Percentiles rank a stretch among this genome's conserved stretches.
These are phyloP conservation scores for Ceratocystis harringtonii DNA, from an alignment of 2,329 filamentous ascomycete genomes.

Conservation along the genomic window DNA sequence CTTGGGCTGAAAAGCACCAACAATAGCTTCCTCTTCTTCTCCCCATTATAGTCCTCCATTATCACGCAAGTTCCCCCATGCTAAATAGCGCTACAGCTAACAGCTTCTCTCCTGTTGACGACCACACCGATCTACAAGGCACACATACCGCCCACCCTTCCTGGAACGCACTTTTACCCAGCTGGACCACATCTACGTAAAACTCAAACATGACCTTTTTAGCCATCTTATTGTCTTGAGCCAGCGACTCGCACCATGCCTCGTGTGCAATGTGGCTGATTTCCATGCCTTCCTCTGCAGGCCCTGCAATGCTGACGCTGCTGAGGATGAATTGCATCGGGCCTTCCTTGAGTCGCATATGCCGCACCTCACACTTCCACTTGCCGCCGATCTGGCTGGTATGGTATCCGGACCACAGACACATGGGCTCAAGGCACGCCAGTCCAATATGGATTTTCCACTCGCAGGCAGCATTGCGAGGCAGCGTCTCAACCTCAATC, in stretches of 20 bases:
- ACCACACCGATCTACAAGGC: conserved; percentile 28
- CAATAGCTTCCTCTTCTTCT: background rate
- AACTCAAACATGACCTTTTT: conserved; percentile 18
- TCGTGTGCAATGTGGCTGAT: conserved; percentile 13
- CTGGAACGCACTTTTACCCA: conserved; percentile 14
- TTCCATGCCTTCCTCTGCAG: conserved; percentile 12
- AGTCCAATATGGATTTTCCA: conserved; percentile 63
- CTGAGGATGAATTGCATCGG: conserved; percentile 10
- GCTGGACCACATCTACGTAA: conserved; percentile 25
- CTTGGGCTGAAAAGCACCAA: background rate
- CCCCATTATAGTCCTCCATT: background rate
- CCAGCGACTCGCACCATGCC: conserved; percentile 21
- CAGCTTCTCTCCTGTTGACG: conserved; percentile 23
- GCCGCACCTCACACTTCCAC: conserved; percentile 11
- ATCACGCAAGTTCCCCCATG: conserved; percentile 12
- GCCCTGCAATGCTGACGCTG: conserved; percentile 7
- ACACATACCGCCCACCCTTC: conserved; percentile 19
- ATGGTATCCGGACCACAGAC: conserved; percentile 9
- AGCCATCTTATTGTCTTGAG: conserved; percentile 18
- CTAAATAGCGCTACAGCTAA: conserved; percentile 25
- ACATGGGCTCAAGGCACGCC: conserved; percentile 20
- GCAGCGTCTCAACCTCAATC: conserved; percentile 61
- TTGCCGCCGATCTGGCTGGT: conserved; percentile 2
- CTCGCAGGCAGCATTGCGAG: conserved; percentile 59
- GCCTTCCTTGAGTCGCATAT: conserved; percentile 13